phyloP scores from a whole-genome alignment of 202 grass and related monocot species.

The Eragrostis tef region DNA sequence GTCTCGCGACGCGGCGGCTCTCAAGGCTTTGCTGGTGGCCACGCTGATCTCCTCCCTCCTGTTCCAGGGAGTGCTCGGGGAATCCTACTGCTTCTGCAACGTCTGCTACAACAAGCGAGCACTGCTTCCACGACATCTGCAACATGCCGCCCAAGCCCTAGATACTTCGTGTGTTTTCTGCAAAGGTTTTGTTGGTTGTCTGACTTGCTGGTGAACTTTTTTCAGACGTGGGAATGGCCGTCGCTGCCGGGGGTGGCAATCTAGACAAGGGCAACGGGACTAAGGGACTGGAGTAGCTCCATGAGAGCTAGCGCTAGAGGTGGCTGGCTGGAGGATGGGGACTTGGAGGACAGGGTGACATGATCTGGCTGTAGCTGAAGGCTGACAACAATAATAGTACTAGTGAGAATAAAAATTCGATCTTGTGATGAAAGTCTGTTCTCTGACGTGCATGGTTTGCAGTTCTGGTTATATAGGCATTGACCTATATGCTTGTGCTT shows the following conservation, averaged over 20 bases:
- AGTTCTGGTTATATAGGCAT: background rate
- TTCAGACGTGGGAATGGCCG: background rate
- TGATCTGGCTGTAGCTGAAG: background rate
- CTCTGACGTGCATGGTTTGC: no score
- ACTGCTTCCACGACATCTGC: no score
- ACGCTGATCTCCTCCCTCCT: constrained; percentile 31
- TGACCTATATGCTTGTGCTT: background rate
- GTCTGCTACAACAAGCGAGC: no score
- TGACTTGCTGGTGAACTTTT: background rate
- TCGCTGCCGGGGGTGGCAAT: background rate
- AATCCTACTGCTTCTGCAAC: no score
- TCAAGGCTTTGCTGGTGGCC: constrained; percentile 1
- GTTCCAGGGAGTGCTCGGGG: background rate
- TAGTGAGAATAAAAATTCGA: no score
- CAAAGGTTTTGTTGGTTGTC: no score
- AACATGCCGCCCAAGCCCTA: background rate
- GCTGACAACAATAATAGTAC: background rate
- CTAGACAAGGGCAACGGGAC: background rate
- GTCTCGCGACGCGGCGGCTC: background rate
- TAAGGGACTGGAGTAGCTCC: background rate
- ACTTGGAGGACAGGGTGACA: background rate
- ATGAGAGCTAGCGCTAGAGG: constrained; percentile 1
- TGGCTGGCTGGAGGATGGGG: background rate
- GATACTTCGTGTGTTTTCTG: no score
- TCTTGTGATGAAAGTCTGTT: no score